A percentile compares a stretch with the other conserved stretches of the same genome.
These are phyloP conservation scores for Fusarium torreyae DNA, from an alignment of 2,329 filamentous ascomycete genomes.

Conservation along the genomic window DNA sequence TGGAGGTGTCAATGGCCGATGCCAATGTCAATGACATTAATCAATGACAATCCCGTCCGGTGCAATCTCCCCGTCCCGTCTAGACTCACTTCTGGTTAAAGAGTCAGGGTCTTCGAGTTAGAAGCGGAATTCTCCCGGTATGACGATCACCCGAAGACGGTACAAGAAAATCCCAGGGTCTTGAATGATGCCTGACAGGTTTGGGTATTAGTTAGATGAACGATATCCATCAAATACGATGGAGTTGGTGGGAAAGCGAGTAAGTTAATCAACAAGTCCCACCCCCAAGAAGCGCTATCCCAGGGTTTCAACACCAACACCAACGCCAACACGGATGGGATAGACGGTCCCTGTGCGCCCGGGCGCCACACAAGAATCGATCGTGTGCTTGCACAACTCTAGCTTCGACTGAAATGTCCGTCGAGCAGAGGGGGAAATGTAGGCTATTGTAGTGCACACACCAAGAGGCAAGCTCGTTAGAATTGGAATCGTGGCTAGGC, in stretches of 20 bases:
- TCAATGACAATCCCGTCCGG: slow-evolving; percentile 24
- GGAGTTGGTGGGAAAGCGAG: slow-evolving; percentile 5
- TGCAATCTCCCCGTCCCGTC: slow-evolving; percentile 33
- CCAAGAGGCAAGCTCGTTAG: background rate
- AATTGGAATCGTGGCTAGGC: slow-evolving; percentile 23
- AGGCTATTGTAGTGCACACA: slow-evolving; percentile 1
- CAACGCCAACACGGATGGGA: slow-evolving; percentile 27
- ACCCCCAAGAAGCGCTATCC: slow-evolving; percentile 26
- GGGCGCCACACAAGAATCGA: slow-evolving; percentile 32
- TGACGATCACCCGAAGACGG: slow-evolving; percentile 37
- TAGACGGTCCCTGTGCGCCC: slow-evolving; percentile 27
- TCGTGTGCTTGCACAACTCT: slow-evolving; percentile 24
- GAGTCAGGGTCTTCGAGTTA: slow-evolving; percentile 2
- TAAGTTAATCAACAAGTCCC: slow-evolving; percentile 30
- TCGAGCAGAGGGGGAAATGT: slow-evolving; percentile 34
- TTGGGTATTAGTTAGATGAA: slow-evolving; percentile 1
- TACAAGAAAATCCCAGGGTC: slow-evolving; percentile 20
- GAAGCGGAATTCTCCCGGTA: slow-evolving; percentile 33
- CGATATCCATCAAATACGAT: background rate
- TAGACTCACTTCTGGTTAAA: slow-evolving; percentile 24
- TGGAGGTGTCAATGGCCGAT: slow-evolving; percentile 16
- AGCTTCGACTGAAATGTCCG: slow-evolving; percentile 48
- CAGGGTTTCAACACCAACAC: slow-evolving; percentile 25
- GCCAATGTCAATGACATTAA: slow-evolving; percentile 8
- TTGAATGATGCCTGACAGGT: background rate